Evolutionary conservation across 2,329 filamentous ascomycete genomes (phyloP), one percentile per base, ranked within the genome.

Genomic region (Colletotrichum sp.): DNA sequence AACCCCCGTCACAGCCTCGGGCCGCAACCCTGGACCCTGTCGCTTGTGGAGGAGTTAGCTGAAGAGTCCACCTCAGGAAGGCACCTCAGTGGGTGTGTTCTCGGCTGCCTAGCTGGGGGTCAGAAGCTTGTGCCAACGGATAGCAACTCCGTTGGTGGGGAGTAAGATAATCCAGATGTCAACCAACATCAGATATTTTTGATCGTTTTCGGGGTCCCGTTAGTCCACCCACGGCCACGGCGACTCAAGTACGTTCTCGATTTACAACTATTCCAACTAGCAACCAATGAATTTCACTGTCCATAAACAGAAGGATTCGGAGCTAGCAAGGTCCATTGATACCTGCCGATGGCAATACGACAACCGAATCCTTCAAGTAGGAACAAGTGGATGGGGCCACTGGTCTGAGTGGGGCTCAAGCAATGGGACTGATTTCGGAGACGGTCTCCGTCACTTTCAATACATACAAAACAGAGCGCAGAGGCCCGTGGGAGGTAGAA

Each of bases 191-290:
- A 52, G n/a, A 21, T 52, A n/a, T 21, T 52, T 52, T 13, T 3
- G 0, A 8, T n/a, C 5, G 9, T 43, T 43, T 43, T 43, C 16
- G 43, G 43, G 10, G 43, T 7, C 10, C 9, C 3, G 5, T n/a
- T 48, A 3, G n/a, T 52, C 43, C 1, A 21, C n/a, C 0, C 43
- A 52, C 12, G 0, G 43, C 1, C 10, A 21, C 43, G 5, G n/a
- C n/a, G 43, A 4, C 10, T 21, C 10, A 52, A 21, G n/a, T 1
- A 21, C 3, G 43, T 52, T 52, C 10, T 21, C 5, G 2, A 52
- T 7, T 21, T 3, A 3, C 43, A 52, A 2, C n/a, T 52, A 21
- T 13, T 21, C n/a, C 2, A 21, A 13, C 6, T 1, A 52, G 10
- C 2, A 0, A n/a, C 18, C 18, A n/a, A 48, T 7, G 3, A 10